A percentile compares a stretch with the other conserved stretches of the same genome.
These are phyloP conservation scores for Colletotrichum noveboracense DNA, from an alignment of 2,329 filamentous ascomycete genomes.

Conservation along the genomic window DNA sequence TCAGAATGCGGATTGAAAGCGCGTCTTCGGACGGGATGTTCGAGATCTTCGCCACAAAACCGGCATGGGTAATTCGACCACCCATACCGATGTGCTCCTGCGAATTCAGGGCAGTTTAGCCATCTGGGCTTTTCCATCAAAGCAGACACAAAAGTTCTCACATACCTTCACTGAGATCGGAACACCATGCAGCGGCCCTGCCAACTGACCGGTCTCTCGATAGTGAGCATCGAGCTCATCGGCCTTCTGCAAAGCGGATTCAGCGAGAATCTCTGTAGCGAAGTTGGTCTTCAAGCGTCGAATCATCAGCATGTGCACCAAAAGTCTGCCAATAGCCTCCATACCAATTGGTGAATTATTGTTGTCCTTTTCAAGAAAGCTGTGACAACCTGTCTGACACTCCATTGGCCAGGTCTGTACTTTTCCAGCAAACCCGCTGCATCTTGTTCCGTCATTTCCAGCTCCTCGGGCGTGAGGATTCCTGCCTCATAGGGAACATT, in stretches of 20 bases:
- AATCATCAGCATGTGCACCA: background rate
- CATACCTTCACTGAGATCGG: constrained; percentile 74
- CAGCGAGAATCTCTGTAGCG: constrained; percentile 59
- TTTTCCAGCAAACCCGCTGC: constrained; percentile 19
- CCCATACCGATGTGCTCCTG: constrained; percentile 23
- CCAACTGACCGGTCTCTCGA: constrained; percentile 44
- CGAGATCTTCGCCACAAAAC: constrained; percentile 66
- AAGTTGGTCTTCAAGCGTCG: constrained; percentile 44
- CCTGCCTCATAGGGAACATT: constrained; percentile 60
- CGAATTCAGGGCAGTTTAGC: background rate
- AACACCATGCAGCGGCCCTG: constrained; percentile 70
- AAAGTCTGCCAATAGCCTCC: background rate
- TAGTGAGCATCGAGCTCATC: constrained; percentile 53
- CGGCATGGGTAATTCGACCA: constrained; percentile 63
- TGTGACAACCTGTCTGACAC: constrained; percentile 35
- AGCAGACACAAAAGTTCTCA: constrained; percentile 29
- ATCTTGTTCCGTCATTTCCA: constrained; percentile 39
- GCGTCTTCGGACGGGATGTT: constrained; percentile 55
- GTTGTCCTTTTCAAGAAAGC: constrained; percentile 8
- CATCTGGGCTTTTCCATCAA: rapidly evolving
- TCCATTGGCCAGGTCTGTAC: constrained; percentile 20
- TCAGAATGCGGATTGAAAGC: constrained; percentile 44
- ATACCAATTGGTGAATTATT: constrained; percentile 2
- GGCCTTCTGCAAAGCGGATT: constrained; percentile 54
- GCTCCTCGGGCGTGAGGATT: constrained; percentile 56